Evolutionary conservation across 192 early-diverging fungal genomes (phyloP).

Genomic region (Geranomyces variabilis): DNA sequence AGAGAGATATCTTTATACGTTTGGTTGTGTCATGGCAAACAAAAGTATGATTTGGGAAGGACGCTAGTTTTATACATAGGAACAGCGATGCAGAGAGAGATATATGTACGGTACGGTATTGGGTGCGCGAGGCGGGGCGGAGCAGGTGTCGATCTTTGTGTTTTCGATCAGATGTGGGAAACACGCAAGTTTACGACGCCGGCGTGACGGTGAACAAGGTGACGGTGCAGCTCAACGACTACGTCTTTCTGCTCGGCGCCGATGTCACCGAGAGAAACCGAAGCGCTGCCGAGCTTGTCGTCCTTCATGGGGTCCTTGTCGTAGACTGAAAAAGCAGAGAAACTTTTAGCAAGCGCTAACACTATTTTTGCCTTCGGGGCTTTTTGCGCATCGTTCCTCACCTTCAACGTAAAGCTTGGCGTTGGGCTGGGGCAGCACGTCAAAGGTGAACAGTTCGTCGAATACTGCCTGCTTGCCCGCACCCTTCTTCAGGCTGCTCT

Average conservation of each 20-base stretch:
- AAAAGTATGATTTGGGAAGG: too few relatives aligned
- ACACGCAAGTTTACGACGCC: slow-evolving; percentile 20
- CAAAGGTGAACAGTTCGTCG: slow-evolving; percentile 21
- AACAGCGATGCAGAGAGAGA: too few relatives aligned
- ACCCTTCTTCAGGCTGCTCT: slow-evolving; percentile 17
- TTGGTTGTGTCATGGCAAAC: too few relatives aligned
- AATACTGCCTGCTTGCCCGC: slow-evolving; percentile 30
- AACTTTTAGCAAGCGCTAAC: not conserved
- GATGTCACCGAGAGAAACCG: not conserved
- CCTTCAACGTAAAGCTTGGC: slow-evolving; percentile 16
- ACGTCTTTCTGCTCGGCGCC: not conserved
- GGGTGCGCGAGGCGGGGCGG: too few relatives aligned
- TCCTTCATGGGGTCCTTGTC: slow-evolving; percentile 24
- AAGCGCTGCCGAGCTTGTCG: slow-evolving; percentile 21
- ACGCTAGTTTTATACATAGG: too few relatives aligned
- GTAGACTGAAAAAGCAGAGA: slow-evolving; percentile 1
- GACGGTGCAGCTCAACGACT: not conserved
- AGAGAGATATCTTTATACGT: too few relatives aligned
- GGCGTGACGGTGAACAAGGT: not conserved
- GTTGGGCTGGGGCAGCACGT: not conserved
- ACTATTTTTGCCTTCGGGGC: too few relatives aligned
- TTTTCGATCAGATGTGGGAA: not conserved
- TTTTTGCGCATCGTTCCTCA: not conserved
- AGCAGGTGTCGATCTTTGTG: too few relatives aligned
- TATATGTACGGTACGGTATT: too few relatives aligned